Evolutionary conservation across 768 basidiomycete species (phyloP).

Genomic region (Auricularia sp.): DNA sequence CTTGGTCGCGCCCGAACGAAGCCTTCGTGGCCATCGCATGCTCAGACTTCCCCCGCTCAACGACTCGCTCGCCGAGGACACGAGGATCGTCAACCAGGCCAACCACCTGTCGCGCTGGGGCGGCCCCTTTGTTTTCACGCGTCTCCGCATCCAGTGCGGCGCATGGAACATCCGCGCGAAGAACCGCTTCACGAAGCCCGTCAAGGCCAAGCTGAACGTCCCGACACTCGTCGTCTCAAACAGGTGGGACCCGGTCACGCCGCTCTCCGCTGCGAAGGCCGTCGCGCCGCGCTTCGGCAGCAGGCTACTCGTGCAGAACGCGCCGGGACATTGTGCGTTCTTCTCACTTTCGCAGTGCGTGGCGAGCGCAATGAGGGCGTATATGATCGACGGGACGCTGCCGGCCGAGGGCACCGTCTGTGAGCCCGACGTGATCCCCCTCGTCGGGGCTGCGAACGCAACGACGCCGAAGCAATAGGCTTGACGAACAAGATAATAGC

Average conservation of each 20-base stretch:
- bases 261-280: background rate
- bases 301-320: background rate
- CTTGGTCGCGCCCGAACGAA: background rate
- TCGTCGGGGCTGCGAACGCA: background rate
- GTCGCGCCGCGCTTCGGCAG: background rate
- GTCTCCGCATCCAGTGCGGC: background rate
- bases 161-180: background rate
- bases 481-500: too few species aligned
- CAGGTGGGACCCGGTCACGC: background rate
- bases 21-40: background rate
- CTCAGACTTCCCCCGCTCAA: background rate
- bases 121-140: background rate
- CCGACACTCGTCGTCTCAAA: background rate
- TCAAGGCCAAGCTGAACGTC: background rate
- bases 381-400: background rate
- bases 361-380: background rate
- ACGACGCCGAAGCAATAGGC: too few species aligned
- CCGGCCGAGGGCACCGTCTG: background rate
- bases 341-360: background rate
- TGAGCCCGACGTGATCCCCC: background rate
- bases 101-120: background rate
- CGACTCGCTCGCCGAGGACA: background rate
- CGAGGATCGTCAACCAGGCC: background rate
- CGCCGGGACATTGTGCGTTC: background rate
- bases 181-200: background rate